These are phyloP conservation scores for Cinnamomum chago DNA, from an alignment of 164 flowering plant species.

Conservation along the genomic window DNA sequence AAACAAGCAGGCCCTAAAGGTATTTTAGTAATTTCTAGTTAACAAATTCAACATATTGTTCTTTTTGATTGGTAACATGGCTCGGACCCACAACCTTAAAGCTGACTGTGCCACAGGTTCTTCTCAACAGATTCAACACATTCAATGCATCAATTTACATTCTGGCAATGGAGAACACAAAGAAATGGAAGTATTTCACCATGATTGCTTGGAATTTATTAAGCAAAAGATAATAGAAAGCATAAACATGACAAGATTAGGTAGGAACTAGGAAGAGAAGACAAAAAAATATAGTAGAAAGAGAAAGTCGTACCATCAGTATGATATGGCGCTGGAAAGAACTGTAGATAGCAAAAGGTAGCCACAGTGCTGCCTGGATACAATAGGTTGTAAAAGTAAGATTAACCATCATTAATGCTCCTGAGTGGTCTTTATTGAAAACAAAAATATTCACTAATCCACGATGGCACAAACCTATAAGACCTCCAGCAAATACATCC, in stretches of 20 bases:
- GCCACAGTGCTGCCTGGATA: constrained; percentile 55
- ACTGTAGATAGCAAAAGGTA: constrained; percentile 76
- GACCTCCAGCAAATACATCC: constrained; percentile 76
- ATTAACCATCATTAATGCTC: background rate
- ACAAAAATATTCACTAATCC: background rate
- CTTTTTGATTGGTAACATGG: too few species aligned
- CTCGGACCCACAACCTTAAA: background rate
- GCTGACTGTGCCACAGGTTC: background rate
- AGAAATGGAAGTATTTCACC: background rate
- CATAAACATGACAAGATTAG: background rate
- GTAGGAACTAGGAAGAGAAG: background rate
- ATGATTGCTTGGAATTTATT: background rate
- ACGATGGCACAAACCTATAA: constrained; percentile 41
- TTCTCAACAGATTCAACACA: background rate
- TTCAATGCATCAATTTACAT: background rate
- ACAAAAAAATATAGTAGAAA: background rate
- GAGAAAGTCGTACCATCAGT: constrained; percentile 37
- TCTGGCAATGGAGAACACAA: background rate
- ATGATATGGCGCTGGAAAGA: constrained; percentile 79
- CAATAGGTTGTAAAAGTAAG: background rate
- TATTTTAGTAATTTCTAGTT: too few species aligned
- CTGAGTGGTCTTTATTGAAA: background rate
- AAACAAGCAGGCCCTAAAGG: too few species aligned
- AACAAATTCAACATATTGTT: background rate
- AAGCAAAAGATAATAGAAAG: background rate